Conservation (phyloP, 2,329 filamentous ascomycete genomes). For the Pseudogymnoascus sp. region DNA sequence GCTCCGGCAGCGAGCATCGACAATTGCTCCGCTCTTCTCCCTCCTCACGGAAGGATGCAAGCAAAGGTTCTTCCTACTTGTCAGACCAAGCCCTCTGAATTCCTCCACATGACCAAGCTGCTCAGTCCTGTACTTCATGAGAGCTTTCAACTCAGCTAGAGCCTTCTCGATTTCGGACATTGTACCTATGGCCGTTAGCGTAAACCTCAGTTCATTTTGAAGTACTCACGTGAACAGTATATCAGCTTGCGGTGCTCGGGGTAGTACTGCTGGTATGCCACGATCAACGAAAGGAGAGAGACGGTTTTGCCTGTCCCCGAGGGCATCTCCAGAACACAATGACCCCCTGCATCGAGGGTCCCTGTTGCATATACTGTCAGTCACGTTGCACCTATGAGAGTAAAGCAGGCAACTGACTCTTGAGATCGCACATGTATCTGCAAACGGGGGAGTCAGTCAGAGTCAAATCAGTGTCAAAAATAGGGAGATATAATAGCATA, state of each 20-base stretch:
- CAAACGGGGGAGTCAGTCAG: not conserved
- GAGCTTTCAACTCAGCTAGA: slow-evolving; percentile 74
- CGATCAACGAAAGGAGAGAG: slow-evolving; percentile 85
- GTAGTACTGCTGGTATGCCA: slow-evolving; percentile 92
- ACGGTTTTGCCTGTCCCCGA: slow-evolving; percentile 98
- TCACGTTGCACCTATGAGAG: not conserved
- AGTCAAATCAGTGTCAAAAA: not conserved
- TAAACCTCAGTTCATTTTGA: not conserved
- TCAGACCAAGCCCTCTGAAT: slow-evolving; percentile 83
- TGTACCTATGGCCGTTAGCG: slow-evolving; percentile 46
- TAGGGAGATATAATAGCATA: slow-evolving; percentile 25
- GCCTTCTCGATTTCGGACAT: slow-evolving; percentile 99
- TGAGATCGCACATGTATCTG: slow-evolving; percentile 76
- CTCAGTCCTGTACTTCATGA: slow-evolving; percentile 91
- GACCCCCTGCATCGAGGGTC: slow-evolving; percentile 87
- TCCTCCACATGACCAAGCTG: slow-evolving; percentile 88
- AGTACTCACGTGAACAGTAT: slow-evolving; percentile 74
- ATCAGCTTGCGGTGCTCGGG: slow-evolving; percentile 93
- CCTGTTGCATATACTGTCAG: slow-evolving; percentile 24
- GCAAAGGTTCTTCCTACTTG: slow-evolving; percentile 94
- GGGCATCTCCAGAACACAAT: slow-evolving; percentile 98
- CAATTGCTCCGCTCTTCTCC: slow-evolving; percentile 88
- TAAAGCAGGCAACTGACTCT: slow-evolving; percentile 35
- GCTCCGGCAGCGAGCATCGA: slow-evolving; percentile 92
- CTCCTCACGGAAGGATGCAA: slow-evolving; percentile 92